Evolutionary conservation across 1,284 basidiomycete genomes (phyloP), one percentile per base, ranked within the genome.

Genomic region (Sporisorium exsertum): DNA sequence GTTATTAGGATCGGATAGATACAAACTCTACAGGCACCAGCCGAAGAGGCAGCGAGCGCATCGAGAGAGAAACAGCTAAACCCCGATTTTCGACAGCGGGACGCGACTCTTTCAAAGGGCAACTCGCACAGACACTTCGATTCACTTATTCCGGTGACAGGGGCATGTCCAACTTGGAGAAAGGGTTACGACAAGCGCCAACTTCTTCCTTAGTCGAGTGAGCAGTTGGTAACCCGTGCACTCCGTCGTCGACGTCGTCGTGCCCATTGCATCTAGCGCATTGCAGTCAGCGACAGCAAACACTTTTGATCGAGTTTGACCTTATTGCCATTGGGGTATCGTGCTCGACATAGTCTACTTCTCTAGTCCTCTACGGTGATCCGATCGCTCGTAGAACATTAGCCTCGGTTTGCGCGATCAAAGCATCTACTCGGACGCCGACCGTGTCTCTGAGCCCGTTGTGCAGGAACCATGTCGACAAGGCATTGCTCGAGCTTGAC

Each of bases 381-480:
- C 56, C 56, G 16, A 58, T 22, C 16, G 51, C 58, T n/a, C 53
- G 27, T 5, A 35, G 35, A 22, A 66, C 13, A 5, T 18, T 55
- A 3, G 59, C 46, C 42, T 66, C 64, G 1, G 52, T 59, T 35
- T 72, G 59, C 16, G 40, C 32, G 10, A 72, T 72, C 46, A 66
- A 18, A 9, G 52, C 43, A 29, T 72, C 69, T 1, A 59, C 20
- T 5, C 64, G 57, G 15, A 56, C 52, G 27, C 72, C 72, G 24
- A 70, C 16, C 3, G 40, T 43, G 6, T 52, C 51, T 22, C 35
- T 63, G 9, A 75, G 67, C 7, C 72, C 63, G 5, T 46, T 26
- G 16, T 24, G 40, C 29, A 63, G 24, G 0, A 59, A 16, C 42
- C 43, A 60, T 7, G 22, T 47, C 26, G 61, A 54, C 32, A n/a